Percentiles rank a stretch among this genome's conserved stretches.
Evolutionary conservation across 2,329 filamentous ascomycete genomes (phyloP).

Genomic region (Penicillium sp.): DNA sequence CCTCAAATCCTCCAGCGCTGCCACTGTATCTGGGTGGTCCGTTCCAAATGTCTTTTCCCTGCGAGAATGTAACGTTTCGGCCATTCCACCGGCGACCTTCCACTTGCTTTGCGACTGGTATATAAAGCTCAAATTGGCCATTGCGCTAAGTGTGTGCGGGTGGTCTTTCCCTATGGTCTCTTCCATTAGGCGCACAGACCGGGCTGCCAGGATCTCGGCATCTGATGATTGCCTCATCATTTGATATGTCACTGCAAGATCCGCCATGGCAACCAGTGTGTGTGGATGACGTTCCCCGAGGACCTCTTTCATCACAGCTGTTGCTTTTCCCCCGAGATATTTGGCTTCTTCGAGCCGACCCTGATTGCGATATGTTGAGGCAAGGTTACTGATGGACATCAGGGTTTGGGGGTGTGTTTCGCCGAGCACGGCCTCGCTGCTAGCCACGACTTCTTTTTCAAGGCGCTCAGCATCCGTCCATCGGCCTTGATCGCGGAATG

Average conservation of each 20-base stretch:
- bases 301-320: slow-evolving; percentile 3
- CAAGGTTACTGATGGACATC: slow-evolving; percentile 19
- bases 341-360: slow-evolving; percentile 15
- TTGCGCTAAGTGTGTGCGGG: slow-evolving; percentile 10
- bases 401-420: slow-evolving; percentile 18
- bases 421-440: slow-evolving; percentile 9
- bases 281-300: slow-evolving; percentile 14
- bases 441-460: slow-evolving; percentile 13
- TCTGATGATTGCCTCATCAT: slow-evolving; percentile 1
- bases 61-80: slow-evolving; percentile 9
- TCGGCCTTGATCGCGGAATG: slow-evolving; percentile 12
- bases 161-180: slow-evolving; percentile 12
- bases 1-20: slow-evolving; percentile 11
- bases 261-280: slow-evolving; percentile 10
- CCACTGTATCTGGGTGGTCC: slow-evolving; percentile 12
- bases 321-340: slow-evolving; percentile 11
- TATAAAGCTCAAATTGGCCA: slow-evolving; percentile 14
- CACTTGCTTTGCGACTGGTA: slow-evolving; percentile 17
- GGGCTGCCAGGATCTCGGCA: slow-evolving; percentile 1
- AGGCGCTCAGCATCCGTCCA: slow-evolving; percentile 16
- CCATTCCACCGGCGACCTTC: slow-evolving; percentile 6
- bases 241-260: slow-evolving; percentile 14
- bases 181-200: slow-evolving; percentile 9
- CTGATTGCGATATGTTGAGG: slow-evolving; percentile 12
- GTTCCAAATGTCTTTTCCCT: slow-evolving; percentile 2